These are phyloP conservation scores for Penicillium arizonense DNA, from an alignment of 495 filamentous ascomycete genomes.

Conservation along the genomic window DNA sequence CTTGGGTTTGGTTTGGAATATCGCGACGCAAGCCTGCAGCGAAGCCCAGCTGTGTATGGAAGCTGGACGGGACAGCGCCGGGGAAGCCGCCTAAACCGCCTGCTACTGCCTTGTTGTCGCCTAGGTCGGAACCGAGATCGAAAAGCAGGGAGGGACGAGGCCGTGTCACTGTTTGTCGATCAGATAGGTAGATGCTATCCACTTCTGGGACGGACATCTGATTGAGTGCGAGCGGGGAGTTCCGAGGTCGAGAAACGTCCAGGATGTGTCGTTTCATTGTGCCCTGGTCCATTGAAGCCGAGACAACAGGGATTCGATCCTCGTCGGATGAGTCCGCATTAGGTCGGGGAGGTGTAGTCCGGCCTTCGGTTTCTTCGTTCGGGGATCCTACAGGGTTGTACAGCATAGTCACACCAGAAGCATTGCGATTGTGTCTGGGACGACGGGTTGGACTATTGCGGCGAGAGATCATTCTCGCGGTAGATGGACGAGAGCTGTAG, in stretches of 20 bases:
- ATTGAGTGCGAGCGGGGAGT: slow-evolving; percentile 51
- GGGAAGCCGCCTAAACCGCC: slow-evolving; percentile 42
- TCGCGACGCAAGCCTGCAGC: slow-evolving; percentile 48
- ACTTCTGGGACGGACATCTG: slow-evolving; percentile 54
- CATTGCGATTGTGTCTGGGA: slow-evolving; percentile 49
- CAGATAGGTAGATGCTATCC: slow-evolving; percentile 39
- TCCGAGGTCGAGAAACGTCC: slow-evolving; percentile 26
- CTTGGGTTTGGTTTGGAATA: slow-evolving; percentile 51
- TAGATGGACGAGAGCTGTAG: slow-evolving; percentile 47
- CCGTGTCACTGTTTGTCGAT: slow-evolving; percentile 28
- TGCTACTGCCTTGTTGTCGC: slow-evolving; percentile 61
- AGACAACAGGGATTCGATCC: slow-evolving; percentile 11
- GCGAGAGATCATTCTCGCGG: slow-evolving; percentile 37
- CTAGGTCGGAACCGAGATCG: slow-evolving; percentile 71
- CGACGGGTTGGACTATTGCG: slow-evolving; percentile 39
- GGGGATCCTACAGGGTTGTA: slow-evolving; percentile 50
- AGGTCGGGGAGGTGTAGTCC: slow-evolving; percentile 24
- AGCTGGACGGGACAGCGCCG: slow-evolving; percentile 67
- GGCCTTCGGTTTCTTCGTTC: slow-evolving; percentile 46
- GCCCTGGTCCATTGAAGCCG: slow-evolving; percentile 27
- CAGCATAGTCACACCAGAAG: slow-evolving; percentile 76
- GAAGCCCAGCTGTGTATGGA: slow-evolving; percentile 76
- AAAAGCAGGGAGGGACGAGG: slow-evolving; percentile 59
- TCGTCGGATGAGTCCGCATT: slow-evolving; percentile 25
- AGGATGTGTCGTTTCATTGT: slow-evolving; percentile 26